phyloP scores from a whole-genome alignment of 768 basidiomycete species.

The Mrakia hoshinonis region DNA sequence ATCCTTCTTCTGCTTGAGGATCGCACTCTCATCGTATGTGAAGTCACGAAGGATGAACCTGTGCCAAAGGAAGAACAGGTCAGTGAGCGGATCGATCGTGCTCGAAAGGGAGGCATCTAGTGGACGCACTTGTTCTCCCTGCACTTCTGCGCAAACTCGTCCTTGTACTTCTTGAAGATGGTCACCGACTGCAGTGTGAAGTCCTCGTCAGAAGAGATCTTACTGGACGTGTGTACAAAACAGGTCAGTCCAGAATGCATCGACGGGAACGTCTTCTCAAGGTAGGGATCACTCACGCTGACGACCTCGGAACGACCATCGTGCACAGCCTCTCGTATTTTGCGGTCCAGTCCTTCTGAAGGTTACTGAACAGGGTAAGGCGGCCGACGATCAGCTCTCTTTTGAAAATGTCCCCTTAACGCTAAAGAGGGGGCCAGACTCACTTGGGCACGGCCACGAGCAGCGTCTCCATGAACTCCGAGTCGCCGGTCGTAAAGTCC shows the following conservation, averaged over 20 bases:
- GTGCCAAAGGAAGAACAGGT: conserved; percentile 11
- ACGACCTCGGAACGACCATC: conserved; percentile 91
- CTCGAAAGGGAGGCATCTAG: neutral
- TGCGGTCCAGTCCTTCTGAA: conserved; percentile 75
- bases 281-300: conserved; percentile 71
- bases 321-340: conserved; percentile 78
- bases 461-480: conserved; percentile 87
- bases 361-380: conserved; percentile 48
- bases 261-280: too few species aligned
- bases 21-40: conserved; percentile 69
- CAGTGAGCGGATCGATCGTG: neutral
- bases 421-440: conserved; percentile 32
- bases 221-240: conserved; percentile 43
- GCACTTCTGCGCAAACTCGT: conserved; percentile 87
- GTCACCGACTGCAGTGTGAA: conserved; percentile 76
- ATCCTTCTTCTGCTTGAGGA: conserved; percentile 72
- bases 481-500: conserved; percentile 66
- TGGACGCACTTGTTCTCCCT: conserved; percentile 77
- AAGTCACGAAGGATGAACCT: conserved; percentile 96
- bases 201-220: conserved; percentile 76
- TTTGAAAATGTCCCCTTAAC: neutral
- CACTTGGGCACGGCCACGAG: conserved; percentile 92
- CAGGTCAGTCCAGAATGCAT: neutral
- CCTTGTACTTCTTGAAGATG: conserved; percentile 80
- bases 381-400: too few species aligned